Conservation (phyloP, 2,329 filamentous ascomycete species). For the Verticillium tricorpus region DNA sequence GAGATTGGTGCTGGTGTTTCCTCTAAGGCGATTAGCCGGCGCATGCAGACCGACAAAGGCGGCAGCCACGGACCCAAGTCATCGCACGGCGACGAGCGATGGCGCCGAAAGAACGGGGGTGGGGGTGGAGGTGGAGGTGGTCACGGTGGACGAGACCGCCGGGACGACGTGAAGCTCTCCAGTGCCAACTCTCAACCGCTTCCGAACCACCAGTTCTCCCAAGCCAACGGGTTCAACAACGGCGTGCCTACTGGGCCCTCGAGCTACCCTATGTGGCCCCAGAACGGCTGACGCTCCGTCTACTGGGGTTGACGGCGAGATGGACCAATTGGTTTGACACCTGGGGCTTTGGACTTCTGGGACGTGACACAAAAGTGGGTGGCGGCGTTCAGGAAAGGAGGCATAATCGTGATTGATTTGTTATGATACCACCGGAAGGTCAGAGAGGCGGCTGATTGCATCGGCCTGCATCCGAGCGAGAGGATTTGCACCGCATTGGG, state of each 20-base stretch:
- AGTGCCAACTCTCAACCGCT: conserved; percentile 15
- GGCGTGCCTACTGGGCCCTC: not conserved
- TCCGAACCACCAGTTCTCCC: conserved; percentile 26
- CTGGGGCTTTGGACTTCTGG: not conserved
- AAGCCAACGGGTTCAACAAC: conserved; percentile 25
- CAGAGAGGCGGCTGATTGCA: not conserved
- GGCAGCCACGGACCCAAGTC: conserved; percentile 62
- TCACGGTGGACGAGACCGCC: conserved; percentile 8
- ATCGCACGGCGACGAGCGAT: conserved; percentile 38
- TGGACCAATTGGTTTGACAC: not conserved
- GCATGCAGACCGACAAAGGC: conserved; percentile 65
- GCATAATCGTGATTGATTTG: not conserved
- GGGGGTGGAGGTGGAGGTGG: not conserved
- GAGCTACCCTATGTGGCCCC: not conserved
- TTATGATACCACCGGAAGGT: not conserved
- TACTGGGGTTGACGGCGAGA: not conserved
- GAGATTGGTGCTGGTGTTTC: conserved; percentile 97
- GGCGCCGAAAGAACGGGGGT: conserved; percentile 21
- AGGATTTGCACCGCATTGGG: no score
- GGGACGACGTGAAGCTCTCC: conserved; percentile 20
- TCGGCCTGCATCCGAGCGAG: not conserved
- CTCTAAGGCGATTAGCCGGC: conserved; percentile 75
- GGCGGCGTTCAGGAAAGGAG: not conserved
- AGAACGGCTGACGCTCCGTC: not conserved
- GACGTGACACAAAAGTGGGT: not conserved